phyloP scores from a whole-genome alignment of 176 grass and related monocot genomes.

The Phoenix roebelenii region DNA sequence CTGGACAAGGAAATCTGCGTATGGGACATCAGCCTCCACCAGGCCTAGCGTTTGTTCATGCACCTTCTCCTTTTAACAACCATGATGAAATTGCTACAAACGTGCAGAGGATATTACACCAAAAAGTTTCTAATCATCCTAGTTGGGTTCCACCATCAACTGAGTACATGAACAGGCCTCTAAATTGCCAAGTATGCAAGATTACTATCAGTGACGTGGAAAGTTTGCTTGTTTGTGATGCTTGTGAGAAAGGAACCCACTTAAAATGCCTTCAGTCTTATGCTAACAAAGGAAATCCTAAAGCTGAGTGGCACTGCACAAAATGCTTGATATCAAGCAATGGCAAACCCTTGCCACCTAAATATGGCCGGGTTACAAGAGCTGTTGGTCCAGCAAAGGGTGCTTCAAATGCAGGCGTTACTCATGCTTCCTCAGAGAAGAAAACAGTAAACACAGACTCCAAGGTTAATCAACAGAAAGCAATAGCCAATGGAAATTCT shows the following conservation, averaged over 20 bases:
- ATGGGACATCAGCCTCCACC: constrained; percentile 47
- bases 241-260: constrained; percentile 88
- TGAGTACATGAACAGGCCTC: constrained; percentile 65
- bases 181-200: constrained; percentile 90
- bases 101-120: constrained; percentile 51
- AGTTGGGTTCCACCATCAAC: constrained; percentile 86
- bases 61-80: constrained; percentile 42
- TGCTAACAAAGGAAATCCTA: constrained; percentile 69
- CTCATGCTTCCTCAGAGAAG: constrained; percentile 24
- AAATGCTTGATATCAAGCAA: constrained; percentile 63
- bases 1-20: constrained; percentile 28
- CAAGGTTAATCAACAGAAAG: constrained; percentile 41
- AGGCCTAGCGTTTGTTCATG: constrained; percentile 29
- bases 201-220: constrained; percentile 50
- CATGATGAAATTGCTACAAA: constrained; percentile 71
- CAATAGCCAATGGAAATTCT: constrained; percentile 46
- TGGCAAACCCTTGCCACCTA: constrained; percentile 88
- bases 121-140: constrained; percentile 37
- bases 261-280: constrained; percentile 85
- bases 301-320: constrained; percentile 91
- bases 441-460: constrained; percentile 27
- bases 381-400: constrained; percentile 44
- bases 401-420: constrained; percentile 27
- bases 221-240: constrained; percentile 95
- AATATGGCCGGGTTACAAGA: constrained; percentile 96